These are phyloP conservation scores for Warburgia ugandensis DNA, from an alignment of 164 flowering plant species.

Conservation along the genomic window DNA sequence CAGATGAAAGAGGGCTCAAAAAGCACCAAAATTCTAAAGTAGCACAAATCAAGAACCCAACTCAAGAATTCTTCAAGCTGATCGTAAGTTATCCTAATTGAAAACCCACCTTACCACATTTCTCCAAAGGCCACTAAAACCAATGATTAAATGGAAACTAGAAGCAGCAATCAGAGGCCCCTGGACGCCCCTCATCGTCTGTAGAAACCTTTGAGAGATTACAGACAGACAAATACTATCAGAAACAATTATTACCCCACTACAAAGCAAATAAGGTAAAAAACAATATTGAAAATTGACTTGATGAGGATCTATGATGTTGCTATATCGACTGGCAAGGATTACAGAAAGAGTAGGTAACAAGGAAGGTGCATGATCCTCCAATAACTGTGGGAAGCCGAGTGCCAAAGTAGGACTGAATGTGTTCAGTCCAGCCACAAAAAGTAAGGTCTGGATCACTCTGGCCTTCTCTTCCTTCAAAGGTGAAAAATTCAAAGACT, in stretches of 20 bases:
- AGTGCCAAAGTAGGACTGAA: constrained; percentile 72
- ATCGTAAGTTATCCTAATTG: too few relatives aligned
- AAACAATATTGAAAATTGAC: constrained; percentile 25
- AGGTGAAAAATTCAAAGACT: too few relatives aligned
- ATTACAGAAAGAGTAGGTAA: constrained; percentile 91
- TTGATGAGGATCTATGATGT: constrained; percentile 47
- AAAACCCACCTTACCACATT: constrained; percentile 66
- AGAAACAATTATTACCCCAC: too few relatives aligned
- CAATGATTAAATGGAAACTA: constrained; percentile 83
- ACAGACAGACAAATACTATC: not conserved
- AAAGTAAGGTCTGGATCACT: constrained; percentile 85
- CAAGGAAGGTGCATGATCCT: constrained; percentile 78
- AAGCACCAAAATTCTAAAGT: constrained; percentile 34
- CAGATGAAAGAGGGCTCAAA: constrained; percentile 76
- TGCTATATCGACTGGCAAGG: constrained; percentile 66
- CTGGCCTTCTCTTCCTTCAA: constrained; percentile 85
- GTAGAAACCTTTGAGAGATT: constrained; percentile 61
- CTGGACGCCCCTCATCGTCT: constrained; percentile 81
- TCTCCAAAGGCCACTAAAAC: constrained; percentile 99
- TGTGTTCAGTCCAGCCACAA: constrained; percentile 96
- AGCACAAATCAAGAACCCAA: too few relatives aligned
- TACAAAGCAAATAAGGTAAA: not conserved
- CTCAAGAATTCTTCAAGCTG: too few relatives aligned
- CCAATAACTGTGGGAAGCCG: constrained; percentile 92
- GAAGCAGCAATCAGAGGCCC: constrained; percentile 92